Evolutionary conservation across 768 basidiomycete species (phyloP).

Genomic region (Auriscalpium orientale): DNA sequence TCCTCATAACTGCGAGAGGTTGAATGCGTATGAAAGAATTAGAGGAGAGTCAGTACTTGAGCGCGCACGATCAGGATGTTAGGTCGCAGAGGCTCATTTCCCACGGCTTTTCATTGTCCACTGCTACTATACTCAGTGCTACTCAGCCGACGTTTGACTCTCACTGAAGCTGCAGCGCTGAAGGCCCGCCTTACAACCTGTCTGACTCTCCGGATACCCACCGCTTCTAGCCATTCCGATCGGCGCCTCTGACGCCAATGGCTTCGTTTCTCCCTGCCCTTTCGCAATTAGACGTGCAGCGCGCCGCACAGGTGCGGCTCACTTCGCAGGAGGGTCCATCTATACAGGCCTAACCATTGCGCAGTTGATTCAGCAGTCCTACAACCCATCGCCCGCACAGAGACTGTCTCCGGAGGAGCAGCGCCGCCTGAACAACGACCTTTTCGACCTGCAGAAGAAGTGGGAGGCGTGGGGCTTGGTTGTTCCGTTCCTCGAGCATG

Average conservation of each 20-base stretch:
- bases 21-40: no score
- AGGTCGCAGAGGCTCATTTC: no score
- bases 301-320: conserved; percentile 50
- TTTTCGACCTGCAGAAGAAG: conserved; percentile 69
- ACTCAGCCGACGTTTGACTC: no score
- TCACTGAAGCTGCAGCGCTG: no score
- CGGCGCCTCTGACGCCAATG: not conserved
- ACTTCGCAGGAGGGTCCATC: conserved; percentile 9
- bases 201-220: no score
- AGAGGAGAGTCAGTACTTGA: no score
- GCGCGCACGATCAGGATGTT: no score
- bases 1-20: no score
- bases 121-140: no score
- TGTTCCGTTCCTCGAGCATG: conserved; percentile 62
- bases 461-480: conserved; percentile 83
- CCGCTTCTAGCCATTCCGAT: not conserved
- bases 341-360: not conserved
- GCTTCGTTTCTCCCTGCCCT: conserved; percentile 44
- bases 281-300: conserved; percentile 44
- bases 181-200: no score
- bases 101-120: no score
- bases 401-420: conserved; percentile 49
- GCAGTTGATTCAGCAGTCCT: conserved; percentile 65
- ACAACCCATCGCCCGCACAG: conserved; percentile 37
- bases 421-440: conserved; percentile 58